Percentiles rank a stretch among this genome's conserved stretches.
Conservation (phyloP, 1,139 yeast species). For the Arxiozyma slooffiae region DNA sequence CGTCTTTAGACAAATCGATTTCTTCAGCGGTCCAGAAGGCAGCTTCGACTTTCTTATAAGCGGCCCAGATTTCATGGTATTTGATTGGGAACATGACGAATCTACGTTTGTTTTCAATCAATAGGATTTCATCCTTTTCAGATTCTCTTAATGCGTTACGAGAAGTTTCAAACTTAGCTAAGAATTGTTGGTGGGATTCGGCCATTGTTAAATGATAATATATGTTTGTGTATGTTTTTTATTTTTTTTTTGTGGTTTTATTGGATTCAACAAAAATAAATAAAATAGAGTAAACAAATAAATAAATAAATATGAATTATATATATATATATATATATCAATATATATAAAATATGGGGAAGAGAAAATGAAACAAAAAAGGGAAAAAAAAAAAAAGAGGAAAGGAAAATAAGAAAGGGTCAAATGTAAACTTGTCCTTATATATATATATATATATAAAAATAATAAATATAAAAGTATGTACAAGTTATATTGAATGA, state of each 20-base stretch:
- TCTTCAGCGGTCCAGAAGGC: slow-evolving; percentile 53
- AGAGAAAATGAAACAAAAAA: too few relatives aligned
- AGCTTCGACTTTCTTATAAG: slow-evolving; percentile 97
- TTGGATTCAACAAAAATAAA: too few relatives aligned
- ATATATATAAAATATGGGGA: too few relatives aligned
- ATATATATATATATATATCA: too few relatives aligned
- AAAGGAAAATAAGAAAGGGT: not conserved
- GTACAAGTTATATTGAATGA: not conserved
- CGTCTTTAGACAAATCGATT: slow-evolving; percentile 88
- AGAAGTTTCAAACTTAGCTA: slow-evolving; percentile 48
- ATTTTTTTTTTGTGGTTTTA: too few relatives aligned
- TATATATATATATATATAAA: too few relatives aligned
- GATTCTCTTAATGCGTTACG: slow-evolving; percentile 61
- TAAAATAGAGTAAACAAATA: too few relatives aligned
- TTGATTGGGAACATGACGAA: slow-evolving; percentile 95
- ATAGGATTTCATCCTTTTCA: slow-evolving; percentile 84
- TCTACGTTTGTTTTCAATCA: slow-evolving; percentile 77
- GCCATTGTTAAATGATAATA: slow-evolving; percentile 4
- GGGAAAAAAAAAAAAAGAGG: not conserved
- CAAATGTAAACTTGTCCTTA: not conserved
- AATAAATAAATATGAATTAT: too few relatives aligned
- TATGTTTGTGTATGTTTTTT: not conserved
- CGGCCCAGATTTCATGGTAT: slow-evolving; percentile 97
- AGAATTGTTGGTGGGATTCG: slow-evolving; percentile 41
- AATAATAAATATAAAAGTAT: too few relatives aligned